Conservation (phyloP, 108 stramenopile species). For the Discostella pseudostelligera region DNA sequence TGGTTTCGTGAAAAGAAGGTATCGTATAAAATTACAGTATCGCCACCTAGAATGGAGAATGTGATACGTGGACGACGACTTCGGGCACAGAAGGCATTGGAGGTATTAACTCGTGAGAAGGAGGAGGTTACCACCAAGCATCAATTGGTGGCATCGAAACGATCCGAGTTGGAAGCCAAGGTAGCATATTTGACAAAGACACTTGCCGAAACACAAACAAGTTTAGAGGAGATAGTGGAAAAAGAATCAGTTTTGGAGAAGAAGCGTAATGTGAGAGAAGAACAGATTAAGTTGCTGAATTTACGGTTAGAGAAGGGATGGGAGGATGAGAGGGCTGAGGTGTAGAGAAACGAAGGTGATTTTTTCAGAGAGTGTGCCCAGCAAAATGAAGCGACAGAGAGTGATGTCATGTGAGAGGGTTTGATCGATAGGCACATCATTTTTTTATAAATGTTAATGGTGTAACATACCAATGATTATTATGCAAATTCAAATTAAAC, state of each 20-base stretch:
- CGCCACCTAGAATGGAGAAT: constrained; percentile 63
- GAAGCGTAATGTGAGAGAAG: constrained; percentile 56
- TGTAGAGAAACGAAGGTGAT: not conserved
- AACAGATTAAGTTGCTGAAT: constrained; percentile 57
- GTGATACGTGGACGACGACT: constrained; percentile 66
- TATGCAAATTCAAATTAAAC: too few relatives aligned
- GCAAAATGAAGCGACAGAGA: not conserved
- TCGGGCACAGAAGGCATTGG: constrained; percentile 73
- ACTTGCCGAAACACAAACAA: constrained; percentile 63
- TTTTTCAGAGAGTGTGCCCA: too few relatives aligned
- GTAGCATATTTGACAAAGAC: constrained; percentile 54
- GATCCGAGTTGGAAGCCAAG: constrained; percentile 42
- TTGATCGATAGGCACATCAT: too few relatives aligned
- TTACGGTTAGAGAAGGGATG: constrained; percentile 68
- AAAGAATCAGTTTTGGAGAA: constrained; percentile 69
- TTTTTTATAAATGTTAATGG: too few relatives aligned
- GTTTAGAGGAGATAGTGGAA: constrained; percentile 49
- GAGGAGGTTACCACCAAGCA: constrained; percentile 45
- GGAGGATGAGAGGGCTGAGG: constrained; percentile 64
- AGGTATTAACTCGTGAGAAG: constrained; percentile 60
- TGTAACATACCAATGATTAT: too few relatives aligned
- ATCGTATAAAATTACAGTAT: constrained; percentile 72
- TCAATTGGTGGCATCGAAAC: constrained; percentile 36
- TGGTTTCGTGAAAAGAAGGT: constrained; percentile 87
- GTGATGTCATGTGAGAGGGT: not conserved